These are phyloP conservation scores for Solanum piurae DNA, from an alignment of 257 asterid species.

Conservation along the genomic window DNA sequence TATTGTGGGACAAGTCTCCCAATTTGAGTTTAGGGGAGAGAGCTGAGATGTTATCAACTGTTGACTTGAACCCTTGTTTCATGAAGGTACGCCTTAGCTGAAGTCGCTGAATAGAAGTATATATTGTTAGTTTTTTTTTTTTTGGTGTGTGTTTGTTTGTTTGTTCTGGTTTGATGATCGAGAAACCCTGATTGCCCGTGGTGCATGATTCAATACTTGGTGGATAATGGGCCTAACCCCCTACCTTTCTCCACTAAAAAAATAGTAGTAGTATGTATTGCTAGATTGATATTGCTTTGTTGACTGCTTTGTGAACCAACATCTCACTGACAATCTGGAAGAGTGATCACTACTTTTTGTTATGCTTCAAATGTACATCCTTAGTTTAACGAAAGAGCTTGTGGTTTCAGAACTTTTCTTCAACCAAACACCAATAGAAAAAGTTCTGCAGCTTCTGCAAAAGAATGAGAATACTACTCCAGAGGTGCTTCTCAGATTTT, in stretches of 20 bases:
- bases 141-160: not conserved
- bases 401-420: not conserved
- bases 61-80: constrained; percentile 70
- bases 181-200: not conserved
- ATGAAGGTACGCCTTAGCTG: constrained; percentile 43
- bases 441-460: not conserved
- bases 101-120: not conserved
- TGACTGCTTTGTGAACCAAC: not conserved
- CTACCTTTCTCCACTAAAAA: not conserved
- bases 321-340: not conserved
- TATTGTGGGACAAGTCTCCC: constrained; percentile 78
- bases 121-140: not conserved
- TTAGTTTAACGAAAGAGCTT: not conserved
- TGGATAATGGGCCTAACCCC: not conserved
- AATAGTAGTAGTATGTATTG: not conserved
- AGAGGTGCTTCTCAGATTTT: not conserved
- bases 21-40: constrained; percentile 70
- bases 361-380: not conserved
- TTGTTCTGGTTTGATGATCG: not conserved
- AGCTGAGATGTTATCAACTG: constrained; percentile 81
- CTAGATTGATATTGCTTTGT: not conserved
- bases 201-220: not conserved
- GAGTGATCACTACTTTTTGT: not conserved
- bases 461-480: not conserved
- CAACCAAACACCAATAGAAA: not conserved